Percentiles rank a stretch among this genome's conserved stretches.
Evolutionary conservation across 139 green algal species (phyloP).

Genomic region (Spirogloea muscicola): DNA sequence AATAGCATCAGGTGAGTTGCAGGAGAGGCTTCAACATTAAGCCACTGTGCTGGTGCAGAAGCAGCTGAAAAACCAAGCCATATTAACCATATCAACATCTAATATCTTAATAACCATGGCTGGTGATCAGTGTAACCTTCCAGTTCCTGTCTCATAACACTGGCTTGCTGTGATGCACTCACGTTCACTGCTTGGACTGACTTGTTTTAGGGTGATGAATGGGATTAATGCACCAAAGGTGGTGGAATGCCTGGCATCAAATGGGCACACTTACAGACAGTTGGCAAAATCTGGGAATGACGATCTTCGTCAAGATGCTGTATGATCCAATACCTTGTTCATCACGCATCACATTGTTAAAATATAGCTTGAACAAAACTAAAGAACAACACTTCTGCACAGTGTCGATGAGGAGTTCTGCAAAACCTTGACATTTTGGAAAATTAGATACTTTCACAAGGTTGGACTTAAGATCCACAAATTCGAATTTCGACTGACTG

Average conservation of each 20-base stretch:
- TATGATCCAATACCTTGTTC: too few species aligned
- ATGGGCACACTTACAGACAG: conserved; percentile 55
- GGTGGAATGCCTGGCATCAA: conserved; percentile 56
- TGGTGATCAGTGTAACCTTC: neutral
- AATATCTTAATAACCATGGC: neutral
- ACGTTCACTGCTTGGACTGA: neutral
- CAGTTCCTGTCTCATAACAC: neutral
- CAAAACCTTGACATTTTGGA: too few species aligned
- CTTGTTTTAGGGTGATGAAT: conserved; percentile 38
- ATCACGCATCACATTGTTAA: too few species aligned
- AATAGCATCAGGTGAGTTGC: conserved; percentile 28
- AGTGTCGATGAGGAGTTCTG: too few species aligned
- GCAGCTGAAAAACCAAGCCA: neutral
- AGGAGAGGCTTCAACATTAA: conserved; percentile 5
- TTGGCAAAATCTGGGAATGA: conserved; percentile 77
- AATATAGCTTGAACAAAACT: too few species aligned
- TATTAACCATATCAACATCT: neutral
- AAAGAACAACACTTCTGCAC: too few species aligned
- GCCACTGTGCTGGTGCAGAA: conserved; percentile 2
- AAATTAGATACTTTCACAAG: too few species aligned
- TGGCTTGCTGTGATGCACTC: neutral
- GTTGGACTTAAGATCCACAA: too few species aligned
- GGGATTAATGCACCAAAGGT: conserved; percentile 75
- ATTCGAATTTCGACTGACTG: too few species aligned
- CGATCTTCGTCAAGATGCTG: conserved; percentile 87